Percentiles rank a stretch among this genome's conserved stretches.
Conservation (phyloP, 202 grass and related monocot genomes). For the Setaria italica region DNA sequence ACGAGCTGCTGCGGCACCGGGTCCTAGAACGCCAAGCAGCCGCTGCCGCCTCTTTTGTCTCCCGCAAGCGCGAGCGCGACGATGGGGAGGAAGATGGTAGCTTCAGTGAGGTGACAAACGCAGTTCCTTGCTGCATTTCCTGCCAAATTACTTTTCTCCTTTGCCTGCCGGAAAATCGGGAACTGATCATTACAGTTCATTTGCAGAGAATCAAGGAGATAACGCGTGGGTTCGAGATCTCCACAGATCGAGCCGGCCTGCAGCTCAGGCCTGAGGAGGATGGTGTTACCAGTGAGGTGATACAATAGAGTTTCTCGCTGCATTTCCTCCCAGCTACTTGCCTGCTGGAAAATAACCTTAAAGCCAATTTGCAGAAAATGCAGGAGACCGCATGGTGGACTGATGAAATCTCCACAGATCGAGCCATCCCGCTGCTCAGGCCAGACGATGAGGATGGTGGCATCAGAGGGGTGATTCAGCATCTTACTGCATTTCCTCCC, state of each 20-base stretch:
- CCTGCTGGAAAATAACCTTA: neutral
- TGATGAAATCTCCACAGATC: neutral
- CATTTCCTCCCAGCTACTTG: neutral
- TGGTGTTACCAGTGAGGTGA: neutral
- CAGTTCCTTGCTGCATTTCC: neutral
- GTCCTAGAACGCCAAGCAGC: neutral
- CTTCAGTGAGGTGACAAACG: constrained; percentile 12
- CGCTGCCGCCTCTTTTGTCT: neutral
- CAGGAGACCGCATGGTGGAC: neutral
- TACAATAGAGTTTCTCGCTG: neutral
- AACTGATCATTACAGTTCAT: neutral
- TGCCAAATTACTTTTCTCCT: too few relatives aligned
- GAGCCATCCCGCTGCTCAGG: neutral
- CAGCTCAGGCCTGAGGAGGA: neutral
- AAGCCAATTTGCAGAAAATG: neutral
- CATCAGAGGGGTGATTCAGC: neutral
- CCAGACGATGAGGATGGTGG: constrained; percentile 4
- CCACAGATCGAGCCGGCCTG: neutral
- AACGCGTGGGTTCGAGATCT: neutral
- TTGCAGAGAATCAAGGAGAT: constrained; percentile 1
- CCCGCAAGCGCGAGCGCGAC: constrained; percentile 6
- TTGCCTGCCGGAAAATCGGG: too few relatives aligned
- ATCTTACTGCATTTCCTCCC: neutral
- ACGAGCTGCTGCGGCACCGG: neutral
- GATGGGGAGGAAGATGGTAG: neutral